Base-by-base conservation (phyloP, 257 asterid species). In the Plantago major region DNA sequence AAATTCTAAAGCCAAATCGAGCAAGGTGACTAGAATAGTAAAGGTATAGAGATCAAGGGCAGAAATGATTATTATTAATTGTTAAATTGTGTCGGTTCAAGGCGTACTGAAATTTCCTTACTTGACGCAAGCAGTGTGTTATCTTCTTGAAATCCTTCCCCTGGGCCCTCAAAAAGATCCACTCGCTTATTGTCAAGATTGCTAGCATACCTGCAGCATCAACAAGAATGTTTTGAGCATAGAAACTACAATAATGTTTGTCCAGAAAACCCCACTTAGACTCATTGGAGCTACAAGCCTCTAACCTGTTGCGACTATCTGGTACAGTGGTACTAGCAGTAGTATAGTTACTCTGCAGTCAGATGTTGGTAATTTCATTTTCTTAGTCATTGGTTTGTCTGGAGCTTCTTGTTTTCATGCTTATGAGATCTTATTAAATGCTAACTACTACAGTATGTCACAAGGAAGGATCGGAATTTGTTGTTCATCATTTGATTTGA, bases 121-220 rank as follows among this genome's bases (percentile, higher is more conserved):
- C 99, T 70, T 42, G 99, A 93, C 77, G 99, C 94, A 62, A 89
- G 95, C 82, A 83, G 77, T 50, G 76, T 93, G 73, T 89, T 93
- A 16, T 93, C 99, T 79, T 93, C 97, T 18, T 80, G 86, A 76
- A 77, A 80, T 48, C 96, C 95, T 87, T 89, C 99, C 49, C 83
- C 84, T 18, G 99, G 95, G 49, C 95, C 97, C 76, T 89, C 99
- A 43, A 93, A 93, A 65, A 93, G 88, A 78, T 93, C 99, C 72
- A 80, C 95, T 62, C 96, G 81, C 78, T 81, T 93, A 89, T 80
- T 84, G 37, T 92, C 97, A 65, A 89, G 89, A 79, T 67, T 86
- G 84, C 78, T 85, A 66, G 99, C 83, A 58, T 89, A 83, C 82
- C 97, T 93, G 68, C 49, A 79, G 54, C 68, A 69, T 58, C 67